phyloP scores from a whole-genome alignment of 768 basidiomycete genomes.

The Phylloporus rhodoxanthus region DNA sequence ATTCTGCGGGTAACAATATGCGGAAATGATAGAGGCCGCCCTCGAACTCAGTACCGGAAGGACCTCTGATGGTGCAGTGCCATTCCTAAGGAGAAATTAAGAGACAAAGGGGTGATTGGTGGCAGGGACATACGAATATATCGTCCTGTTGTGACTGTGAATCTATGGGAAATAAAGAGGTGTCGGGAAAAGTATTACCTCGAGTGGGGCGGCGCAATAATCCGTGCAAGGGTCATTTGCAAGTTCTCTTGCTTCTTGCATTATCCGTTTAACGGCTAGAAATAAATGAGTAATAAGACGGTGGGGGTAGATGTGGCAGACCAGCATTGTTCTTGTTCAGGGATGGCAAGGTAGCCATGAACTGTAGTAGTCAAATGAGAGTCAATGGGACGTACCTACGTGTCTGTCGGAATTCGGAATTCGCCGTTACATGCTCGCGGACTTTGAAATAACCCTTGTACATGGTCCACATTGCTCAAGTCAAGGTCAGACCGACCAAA shows the following conservation, averaged over 20 bases:
- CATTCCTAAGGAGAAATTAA: constrained; percentile 53
- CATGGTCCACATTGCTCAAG: constrained; percentile 68
- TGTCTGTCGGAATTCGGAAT: constrained; percentile 9
- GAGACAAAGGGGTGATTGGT: constrained; percentile 11
- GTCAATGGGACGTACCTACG: too few relatives aligned
- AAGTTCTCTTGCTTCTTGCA: constrained; percentile 92
- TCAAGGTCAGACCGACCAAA: constrained; percentile 76
- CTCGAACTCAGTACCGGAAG: constrained; percentile 83
- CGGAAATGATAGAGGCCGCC: constrained; percentile 96
- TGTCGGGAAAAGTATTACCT: constrained; percentile 42
- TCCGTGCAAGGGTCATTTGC: constrained; percentile 80
- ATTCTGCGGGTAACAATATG: constrained; percentile 84
- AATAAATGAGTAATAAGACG: background rate
- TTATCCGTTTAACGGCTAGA: constrained; percentile 89
- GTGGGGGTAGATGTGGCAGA: constrained; percentile 28
- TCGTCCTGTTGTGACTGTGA: constrained; percentile 53
- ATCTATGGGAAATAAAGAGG: background rate
- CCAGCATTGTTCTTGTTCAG: constrained; percentile 91
- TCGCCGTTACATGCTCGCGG: constrained; percentile 7
- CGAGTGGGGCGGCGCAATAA: constrained; percentile 75
- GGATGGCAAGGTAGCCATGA: constrained; percentile 22
- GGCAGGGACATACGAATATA: constrained; percentile 62
- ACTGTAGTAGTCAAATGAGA: too few relatives aligned
- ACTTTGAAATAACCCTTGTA: background rate
- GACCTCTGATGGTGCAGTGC: constrained; percentile 96